A percentile compares a stretch with the other conserved stretches of the same genome.
These are phyloP conservation scores for Schizothecium vesticola DNA, from an alignment of 495 filamentous ascomycete species.

Conservation along the genomic window DNA sequence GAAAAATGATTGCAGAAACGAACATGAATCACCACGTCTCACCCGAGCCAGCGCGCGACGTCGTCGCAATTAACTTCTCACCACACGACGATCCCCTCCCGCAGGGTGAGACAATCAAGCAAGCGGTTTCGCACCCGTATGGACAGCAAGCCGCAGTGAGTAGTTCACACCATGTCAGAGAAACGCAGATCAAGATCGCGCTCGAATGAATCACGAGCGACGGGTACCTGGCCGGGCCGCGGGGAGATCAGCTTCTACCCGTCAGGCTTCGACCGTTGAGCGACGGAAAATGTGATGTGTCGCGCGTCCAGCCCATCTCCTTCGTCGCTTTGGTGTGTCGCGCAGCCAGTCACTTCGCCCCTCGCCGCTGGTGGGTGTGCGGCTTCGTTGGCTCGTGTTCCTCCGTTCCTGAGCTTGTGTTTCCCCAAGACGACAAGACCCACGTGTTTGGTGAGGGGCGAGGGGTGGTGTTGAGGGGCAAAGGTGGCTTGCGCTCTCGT, in stretches of 20 bases:
- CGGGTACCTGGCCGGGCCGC: background rate
- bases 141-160: too few species aligned
- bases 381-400: background rate
- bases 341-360: background rate
- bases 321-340: too few species aligned
- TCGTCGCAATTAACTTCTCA: background rate
- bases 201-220: background rate
- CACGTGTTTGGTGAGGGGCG: background rate
- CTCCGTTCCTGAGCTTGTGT: background rate
- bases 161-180: background rate
- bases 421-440: background rate
- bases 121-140: background rate
- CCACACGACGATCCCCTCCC: background rate
- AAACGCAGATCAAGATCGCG: background rate
- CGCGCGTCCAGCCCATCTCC: background rate
- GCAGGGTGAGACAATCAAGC: background rate
- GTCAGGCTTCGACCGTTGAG: background rate
- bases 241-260: background rate
- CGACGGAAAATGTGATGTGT: background rate
- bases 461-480: background rate
- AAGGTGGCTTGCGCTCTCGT: background rate
- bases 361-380: too few species aligned
- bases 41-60: background rate
- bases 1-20: too few species aligned
- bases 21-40: background rate